phyloP scores from a whole-genome alignment of 768 basidiomycete species.

The Tulasnella calospora region DNA sequence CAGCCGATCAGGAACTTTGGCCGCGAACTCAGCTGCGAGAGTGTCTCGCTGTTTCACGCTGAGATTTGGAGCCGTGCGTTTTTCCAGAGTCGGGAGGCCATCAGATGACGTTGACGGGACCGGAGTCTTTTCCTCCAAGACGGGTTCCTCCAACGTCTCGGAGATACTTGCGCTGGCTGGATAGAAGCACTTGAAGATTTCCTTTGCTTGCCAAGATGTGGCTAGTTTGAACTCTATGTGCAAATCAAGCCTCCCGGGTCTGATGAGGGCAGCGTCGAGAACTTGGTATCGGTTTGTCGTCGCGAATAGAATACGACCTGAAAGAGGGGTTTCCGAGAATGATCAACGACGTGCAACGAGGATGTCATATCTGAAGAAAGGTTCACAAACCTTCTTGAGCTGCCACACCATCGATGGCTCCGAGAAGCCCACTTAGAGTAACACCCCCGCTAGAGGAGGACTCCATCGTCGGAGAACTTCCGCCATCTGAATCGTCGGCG shows the following conservation, averaged over 20 bases:
- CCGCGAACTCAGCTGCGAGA: constrained; percentile 56
- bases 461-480: neutral
- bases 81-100: neutral
- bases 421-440: constrained; percentile 68
- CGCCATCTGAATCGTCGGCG: neutral
- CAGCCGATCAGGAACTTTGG: constrained; percentile 47
- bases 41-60: constrained; percentile 39
- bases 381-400: constrained; percentile 55
- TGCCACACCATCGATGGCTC: constrained; percentile 72
- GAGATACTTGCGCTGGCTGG: constrained; percentile 30
- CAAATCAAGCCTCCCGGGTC: constrained; percentile 76
- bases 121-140: constrained; percentile 18
- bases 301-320: constrained; percentile 66
- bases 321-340: neutral
- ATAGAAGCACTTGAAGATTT: constrained; percentile 67
- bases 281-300: constrained; percentile 69
- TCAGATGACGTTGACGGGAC: neutral
- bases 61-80: constrained; percentile 31
- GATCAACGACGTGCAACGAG: constrained; percentile 1
- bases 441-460: constrained; percentile 38
- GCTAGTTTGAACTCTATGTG: constrained; percentile 75
- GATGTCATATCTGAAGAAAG: neutral
- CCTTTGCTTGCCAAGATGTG: constrained; percentile 59
- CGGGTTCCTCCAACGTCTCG: neutral
- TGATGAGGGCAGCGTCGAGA: constrained; percentile 68